These are phyloP conservation scores for Fusarium xyrophilum DNA, from an alignment of 2,329 filamentous ascomycete genomes.

Conservation along the genomic window DNA sequence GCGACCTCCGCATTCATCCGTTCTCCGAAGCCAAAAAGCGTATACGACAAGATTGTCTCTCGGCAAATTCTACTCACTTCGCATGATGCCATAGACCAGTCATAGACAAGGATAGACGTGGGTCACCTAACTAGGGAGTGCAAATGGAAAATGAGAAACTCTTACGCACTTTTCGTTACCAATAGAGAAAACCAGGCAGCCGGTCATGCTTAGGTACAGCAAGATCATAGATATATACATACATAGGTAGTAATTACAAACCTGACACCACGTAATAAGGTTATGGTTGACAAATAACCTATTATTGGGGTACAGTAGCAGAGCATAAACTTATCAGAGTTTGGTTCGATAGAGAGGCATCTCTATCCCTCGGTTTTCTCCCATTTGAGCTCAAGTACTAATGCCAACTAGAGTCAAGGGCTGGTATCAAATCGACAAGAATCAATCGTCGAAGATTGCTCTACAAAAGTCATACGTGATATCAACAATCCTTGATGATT, in stretches of 20 bases:
- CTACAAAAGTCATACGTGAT: background rate
- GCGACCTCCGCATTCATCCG: background rate
- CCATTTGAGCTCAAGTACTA: background rate
- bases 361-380: background rate
- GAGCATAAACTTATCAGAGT: background rate
- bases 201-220: background rate
- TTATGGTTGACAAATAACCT: background rate
- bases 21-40: background rate
- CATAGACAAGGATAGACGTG: background rate
- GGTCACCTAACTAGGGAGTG: background rate
- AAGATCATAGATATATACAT: background rate
- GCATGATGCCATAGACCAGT: background rate
- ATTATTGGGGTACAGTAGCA: background rate
- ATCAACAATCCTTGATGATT: background rate
- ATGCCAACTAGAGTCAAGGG: background rate
- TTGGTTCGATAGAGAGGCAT: background rate
- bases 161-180: background rate
- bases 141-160: background rate
- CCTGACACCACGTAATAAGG: background rate
- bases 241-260: background rate
- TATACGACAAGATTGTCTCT: background rate
- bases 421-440: conserved; percentile 3
- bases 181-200: background rate
- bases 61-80: background rate
- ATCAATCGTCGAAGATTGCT: background rate